Evolutionary conservation across 345 rosid genomes (phyloP).

Genomic region (Rhodamnia argentea): DNA sequence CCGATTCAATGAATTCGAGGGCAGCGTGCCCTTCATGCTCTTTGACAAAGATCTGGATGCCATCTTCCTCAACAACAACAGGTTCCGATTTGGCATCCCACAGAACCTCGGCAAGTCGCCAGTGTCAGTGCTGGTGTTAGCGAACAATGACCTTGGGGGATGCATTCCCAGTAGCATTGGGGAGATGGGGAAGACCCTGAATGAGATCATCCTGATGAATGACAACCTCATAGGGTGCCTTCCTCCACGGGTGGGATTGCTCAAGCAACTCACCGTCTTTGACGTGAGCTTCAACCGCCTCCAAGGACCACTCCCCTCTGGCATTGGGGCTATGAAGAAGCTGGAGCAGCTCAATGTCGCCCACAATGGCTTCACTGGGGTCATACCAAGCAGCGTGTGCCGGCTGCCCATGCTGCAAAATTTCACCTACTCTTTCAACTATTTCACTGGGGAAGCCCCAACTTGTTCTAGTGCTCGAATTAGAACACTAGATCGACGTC

Average conservation of each 20-base stretch:
- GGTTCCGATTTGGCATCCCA: constrained; percentile 51
- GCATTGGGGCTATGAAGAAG: constrained; percentile 37
- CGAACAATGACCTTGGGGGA: constrained; percentile 55
- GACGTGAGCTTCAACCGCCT: constrained; percentile 55
- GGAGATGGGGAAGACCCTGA: constrained; percentile 58
- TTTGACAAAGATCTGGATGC: constrained; percentile 76
- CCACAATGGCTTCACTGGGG: constrained; percentile 54
- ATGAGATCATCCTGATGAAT: constrained; percentile 51
- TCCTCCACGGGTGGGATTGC: constrained; percentile 42
- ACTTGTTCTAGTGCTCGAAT: constrained; percentile 19
- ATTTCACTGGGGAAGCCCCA: constrained; percentile 36
- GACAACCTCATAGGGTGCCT: constrained; percentile 55
- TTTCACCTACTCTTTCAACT: constrained; percentile 49
- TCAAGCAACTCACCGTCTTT: constrained; percentile 50
- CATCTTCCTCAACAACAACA: constrained; percentile 59
- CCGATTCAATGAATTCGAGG: constrained; percentile 86
- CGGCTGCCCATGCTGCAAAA: constrained; percentile 40
- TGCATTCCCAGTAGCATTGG: constrained; percentile 57
- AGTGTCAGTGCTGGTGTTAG: constrained; percentile 58
- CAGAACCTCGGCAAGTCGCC: constrained; percentile 68
- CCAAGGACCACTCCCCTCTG: constrained; percentile 44
- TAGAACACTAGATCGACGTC: constrained; percentile 15
- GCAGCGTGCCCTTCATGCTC: constrained; percentile 40
- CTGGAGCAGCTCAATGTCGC: constrained; percentile 49
- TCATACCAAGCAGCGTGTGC: constrained; percentile 41